Evolutionary conservation across 768 basidiomycete species (phyloP), one percentile per base, ranked within the genome.

Genomic region (Russula vinacea): DNA sequence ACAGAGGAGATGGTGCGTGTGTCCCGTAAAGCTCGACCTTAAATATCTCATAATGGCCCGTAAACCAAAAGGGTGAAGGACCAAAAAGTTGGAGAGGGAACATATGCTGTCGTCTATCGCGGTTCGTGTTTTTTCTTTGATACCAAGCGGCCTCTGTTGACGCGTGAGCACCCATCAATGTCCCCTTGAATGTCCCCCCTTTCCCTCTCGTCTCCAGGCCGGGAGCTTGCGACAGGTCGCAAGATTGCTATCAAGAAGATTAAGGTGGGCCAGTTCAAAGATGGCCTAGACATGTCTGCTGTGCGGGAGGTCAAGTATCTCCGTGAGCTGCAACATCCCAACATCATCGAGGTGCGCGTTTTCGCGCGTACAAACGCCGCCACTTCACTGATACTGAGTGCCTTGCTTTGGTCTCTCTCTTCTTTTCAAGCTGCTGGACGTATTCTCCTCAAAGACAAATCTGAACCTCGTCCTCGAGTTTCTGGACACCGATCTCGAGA

Each of bases 221-320:
- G 87, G 67, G 89, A 93, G 70, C 80, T 83, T 19, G 77, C 85
- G 0, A 91, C 90, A 2, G 86, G 86, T 35, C 79, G 86, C n/a
- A 90, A 88, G 75, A 87, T 98, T 0, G 97, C 97, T 62, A 96
- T 99, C 70, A 99, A 99, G 79, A 98, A 98, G 77, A 96, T 97
- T 69, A 96, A 96, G 71, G 89, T 95, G 16, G 94, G 94, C 5
- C 90, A 91, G 70, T 94, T 96, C 80, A 96, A 95, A 74, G 97
- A 98, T 76, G 97, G 97, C 14, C 82, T 99, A 39, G 96, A 98
- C 76, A 98, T 99, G 94, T 96, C 94, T 66, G 97, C 97, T 62
- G 88, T 99, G 62, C 88, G 97, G 16, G 97, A 99, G 77, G 95
- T 99, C 71, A 98, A 97, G 75, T 98, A 94, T 74, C 79, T 99